Base-by-base conservation (phyloP, 2,329 filamentous ascomycete species). In the Septoria petroselini region DNA sequence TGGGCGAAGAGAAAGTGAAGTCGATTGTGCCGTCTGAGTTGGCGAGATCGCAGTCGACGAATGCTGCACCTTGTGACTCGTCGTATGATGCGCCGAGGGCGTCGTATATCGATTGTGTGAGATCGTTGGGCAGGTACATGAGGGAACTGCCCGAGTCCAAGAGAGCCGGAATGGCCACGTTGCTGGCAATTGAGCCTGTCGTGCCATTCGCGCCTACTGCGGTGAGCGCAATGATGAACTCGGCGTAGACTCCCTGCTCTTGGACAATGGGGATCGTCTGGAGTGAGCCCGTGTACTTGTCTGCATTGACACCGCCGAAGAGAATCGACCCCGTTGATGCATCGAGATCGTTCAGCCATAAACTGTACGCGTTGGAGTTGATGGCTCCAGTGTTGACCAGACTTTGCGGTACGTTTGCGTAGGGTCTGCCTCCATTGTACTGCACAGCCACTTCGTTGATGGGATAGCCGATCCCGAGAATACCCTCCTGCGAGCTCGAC, bases 391-490 rank as follows among this genome's bases (percentile, higher is more conserved):
- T 77, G 19, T 77, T 65, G 17, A 81, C 75, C 65, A 93, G 75
- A 58, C 81, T 74, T 65, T 83, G 77, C 14, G 88, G 74, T 25
- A 91, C 72, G 63, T 86, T 82, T 11, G 76, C 66, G 57, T 82
- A 83, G 7, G 73, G 65, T 2, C 68, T 51, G 18, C 67, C 68
- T 4, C 76, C 73, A 7, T 74, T 77, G 55, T 80, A 75, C 43
- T 77, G 76, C 38, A 86, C 81, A 59, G 85, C 81, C 9, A 86
- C 87, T 70, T 96, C 91, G 66, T 94, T 93, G 57, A 76, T 68
- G 0, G 78, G 66, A 66, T 95, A 96, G 5, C 91, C 91, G 54
- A 97, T 85, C 14, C 91, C 91, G 15, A 96, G 69, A 34, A 97
- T 88, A 31, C 88, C 88, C 67, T 94, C 67, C 23, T 65, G 49